Evolutionary conservation across 495 filamentous ascomycete species (phyloP).

Genomic region (Podospora comata): DNA sequence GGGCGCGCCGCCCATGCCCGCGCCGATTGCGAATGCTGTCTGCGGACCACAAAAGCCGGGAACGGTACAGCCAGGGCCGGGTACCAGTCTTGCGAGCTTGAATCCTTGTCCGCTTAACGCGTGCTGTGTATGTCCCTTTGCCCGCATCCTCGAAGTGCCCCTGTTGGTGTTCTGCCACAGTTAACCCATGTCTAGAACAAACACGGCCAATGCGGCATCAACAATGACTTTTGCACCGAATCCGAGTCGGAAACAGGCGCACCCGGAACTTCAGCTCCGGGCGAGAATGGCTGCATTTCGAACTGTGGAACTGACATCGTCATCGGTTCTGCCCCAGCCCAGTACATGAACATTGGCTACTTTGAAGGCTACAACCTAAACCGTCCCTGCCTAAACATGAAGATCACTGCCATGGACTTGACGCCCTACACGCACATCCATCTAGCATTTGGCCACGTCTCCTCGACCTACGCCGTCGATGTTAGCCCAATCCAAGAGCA

Average conservation of each 20-base stretch:
- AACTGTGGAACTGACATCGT: slow-evolving; percentile 39
- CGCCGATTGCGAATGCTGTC: slow-evolving; percentile 32
- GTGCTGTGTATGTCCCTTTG: slow-evolving; percentile 16
- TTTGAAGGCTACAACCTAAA: slow-evolving; percentile 32
- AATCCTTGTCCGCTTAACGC: slow-evolving; percentile 30
- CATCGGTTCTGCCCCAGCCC: slow-evolving; percentile 13
- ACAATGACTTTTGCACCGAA: not conserved
- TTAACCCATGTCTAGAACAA: no score
- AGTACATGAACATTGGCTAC: slow-evolving; percentile 26
- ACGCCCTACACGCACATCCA: slow-evolving; percentile 30
- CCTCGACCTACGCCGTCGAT: slow-evolving; percentile 17
- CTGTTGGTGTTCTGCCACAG: no score
- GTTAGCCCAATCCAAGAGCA: slow-evolving; percentile 22
- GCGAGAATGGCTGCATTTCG: slow-evolving; percentile 37
- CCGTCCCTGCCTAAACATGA: slow-evolving; percentile 30
- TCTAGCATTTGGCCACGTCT: slow-evolving; percentile 27
- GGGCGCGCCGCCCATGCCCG: slow-evolving; percentile 45
- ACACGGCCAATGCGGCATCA: no score
- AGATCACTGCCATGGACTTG: slow-evolving; percentile 13
- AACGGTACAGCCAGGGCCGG: slow-evolving; percentile 25
- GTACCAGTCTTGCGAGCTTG: slow-evolving; percentile 17
- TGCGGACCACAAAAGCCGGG: slow-evolving; percentile 46
- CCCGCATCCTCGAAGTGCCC: no score
- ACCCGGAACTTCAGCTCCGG: no score
- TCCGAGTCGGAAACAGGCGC: no score